phyloP scores from a whole-genome alignment of 164 flowering plant species.

The Stephania japonica region DNA sequence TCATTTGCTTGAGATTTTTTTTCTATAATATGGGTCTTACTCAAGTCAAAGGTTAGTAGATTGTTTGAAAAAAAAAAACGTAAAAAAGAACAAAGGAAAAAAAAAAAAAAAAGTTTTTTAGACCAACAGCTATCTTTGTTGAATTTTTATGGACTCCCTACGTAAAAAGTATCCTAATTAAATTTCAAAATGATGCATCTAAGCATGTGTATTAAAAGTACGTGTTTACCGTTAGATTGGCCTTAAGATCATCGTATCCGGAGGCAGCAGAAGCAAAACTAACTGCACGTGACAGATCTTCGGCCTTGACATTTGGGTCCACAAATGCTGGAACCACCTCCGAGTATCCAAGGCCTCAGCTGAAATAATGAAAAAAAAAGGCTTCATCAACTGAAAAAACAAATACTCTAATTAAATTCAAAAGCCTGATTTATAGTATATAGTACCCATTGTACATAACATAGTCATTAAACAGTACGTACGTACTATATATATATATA shows the following conservation, averaged over 20 bases:
- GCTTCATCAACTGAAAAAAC: slow-evolving; percentile 43
- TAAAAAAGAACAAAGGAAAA: too few relatives aligned
- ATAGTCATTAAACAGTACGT: too few relatives aligned
- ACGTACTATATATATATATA: too few relatives aligned
- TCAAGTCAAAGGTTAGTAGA: background rate
- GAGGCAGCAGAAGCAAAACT: slow-evolving; percentile 79
- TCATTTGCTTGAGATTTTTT: background rate
- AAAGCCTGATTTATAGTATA: too few relatives aligned
- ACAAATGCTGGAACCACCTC: slow-evolving; percentile 41
- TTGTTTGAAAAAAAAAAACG: too few relatives aligned
- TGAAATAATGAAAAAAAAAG: too few relatives aligned
- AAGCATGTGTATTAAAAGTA: background rate
- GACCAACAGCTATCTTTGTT: background rate
- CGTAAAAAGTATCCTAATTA: background rate
- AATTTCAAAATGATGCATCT: background rate
- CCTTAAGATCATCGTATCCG: slow-evolving; percentile 69
- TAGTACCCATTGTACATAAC: too few relatives aligned
- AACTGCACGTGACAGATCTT: slow-evolving; percentile 49
- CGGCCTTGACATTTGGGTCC: slow-evolving; percentile 24
- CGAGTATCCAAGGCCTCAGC: slow-evolving; percentile 46
- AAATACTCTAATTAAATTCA: too few relatives aligned
- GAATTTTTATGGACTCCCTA: background rate
- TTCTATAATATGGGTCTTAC: background rate
- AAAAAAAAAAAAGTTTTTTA: too few relatives aligned
- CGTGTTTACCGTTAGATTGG: slow-evolving; percentile 41